Conservation (phyloP, 2,329 filamentous ascomycete species). For the Phyllosticta paracitricarpa region DNA sequence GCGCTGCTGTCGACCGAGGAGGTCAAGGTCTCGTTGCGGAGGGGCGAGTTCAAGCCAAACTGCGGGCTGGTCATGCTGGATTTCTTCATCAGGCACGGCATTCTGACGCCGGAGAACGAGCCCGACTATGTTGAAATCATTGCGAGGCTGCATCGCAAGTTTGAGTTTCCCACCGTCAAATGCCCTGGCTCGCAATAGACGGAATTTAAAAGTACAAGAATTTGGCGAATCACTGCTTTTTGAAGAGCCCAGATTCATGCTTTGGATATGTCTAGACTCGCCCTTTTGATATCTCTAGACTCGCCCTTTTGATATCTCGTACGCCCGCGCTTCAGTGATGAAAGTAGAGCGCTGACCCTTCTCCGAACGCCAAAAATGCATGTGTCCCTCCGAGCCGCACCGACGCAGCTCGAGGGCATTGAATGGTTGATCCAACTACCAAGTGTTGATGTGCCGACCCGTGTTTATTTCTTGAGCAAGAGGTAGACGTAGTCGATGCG, state of each 20-base stretch:
- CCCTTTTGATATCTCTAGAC: neutral
- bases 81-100: constrained; percentile 79
- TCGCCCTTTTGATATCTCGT: neutral
- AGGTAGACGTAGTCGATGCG: constrained; percentile 92
- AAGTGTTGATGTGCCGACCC: constrained; percentile 1
- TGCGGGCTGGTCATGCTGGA: constrained; percentile 76
- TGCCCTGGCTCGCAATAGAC: constrained; percentile 18
- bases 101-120: constrained; percentile 72
- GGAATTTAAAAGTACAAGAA: neutral
- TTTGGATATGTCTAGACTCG: constrained; percentile 10
- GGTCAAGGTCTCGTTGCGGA: constrained; percentile 57
- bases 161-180: constrained; percentile 58
- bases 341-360: neutral
- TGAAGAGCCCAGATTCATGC: neutral
- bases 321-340: constrained; percentile 1
- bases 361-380: constrained; percentile 9
- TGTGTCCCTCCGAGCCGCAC: neutral
- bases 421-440: neutral
- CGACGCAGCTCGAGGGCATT: neutral
- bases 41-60: constrained; percentile 84
- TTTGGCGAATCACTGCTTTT: neutral
- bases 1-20: constrained; percentile 67
- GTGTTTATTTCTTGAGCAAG: constrained; percentile 71
- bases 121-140: constrained; percentile 66
- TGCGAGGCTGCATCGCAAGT: constrained; percentile 61